These are phyloP conservation scores for Naganishia albida DNA, from an alignment of 1,284 basidiomycete genomes.

Conservation along the genomic window DNA sequence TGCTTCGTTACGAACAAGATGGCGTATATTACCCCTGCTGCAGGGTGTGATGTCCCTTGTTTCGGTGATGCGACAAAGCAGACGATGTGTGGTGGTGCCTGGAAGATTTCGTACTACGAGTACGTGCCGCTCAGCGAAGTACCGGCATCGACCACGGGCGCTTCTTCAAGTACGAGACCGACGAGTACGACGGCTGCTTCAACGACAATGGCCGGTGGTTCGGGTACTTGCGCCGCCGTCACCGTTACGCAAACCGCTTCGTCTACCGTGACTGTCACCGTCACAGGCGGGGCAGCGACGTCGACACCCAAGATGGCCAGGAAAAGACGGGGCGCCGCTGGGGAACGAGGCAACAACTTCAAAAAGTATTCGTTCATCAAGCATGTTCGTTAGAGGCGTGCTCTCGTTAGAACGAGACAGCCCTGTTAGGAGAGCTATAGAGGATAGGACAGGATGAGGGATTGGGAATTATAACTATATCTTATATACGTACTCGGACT, in stretches of 20 bases:
- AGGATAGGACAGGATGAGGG: constrained; percentile 2
- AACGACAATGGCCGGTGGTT: neutral
- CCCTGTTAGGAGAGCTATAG: neutral
- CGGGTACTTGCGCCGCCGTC: constrained; percentile 14
- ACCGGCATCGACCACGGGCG: neutral
- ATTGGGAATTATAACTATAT: constrained; percentile 3
- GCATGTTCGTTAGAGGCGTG: constrained; percentile 1
- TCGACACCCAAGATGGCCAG: constrained; percentile 5
- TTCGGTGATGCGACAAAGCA: constrained; percentile 12
- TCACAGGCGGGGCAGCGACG: constrained; percentile 2
- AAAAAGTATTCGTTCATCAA: constrained; percentile 17
- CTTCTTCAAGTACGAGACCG: neutral
- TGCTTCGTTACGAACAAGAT: constrained; percentile 39
- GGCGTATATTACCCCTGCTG: constrained; percentile 28
- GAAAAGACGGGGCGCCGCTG: constrained; percentile 1
- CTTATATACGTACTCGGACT: neutral
- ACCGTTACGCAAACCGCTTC: constrained; percentile 25
- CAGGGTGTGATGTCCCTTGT: constrained; percentile 34
- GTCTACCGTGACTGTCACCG: constrained; percentile 22
- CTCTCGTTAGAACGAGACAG: neutral
- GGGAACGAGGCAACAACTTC: neutral
- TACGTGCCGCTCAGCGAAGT: neutral
- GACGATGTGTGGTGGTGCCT: constrained; percentile 29
- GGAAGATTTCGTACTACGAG: constrained; percentile 27
- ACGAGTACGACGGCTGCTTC: constrained; percentile 1